Base-by-base conservation (phyloP, 345 rosid species). In the Acer negundo region DNA sequence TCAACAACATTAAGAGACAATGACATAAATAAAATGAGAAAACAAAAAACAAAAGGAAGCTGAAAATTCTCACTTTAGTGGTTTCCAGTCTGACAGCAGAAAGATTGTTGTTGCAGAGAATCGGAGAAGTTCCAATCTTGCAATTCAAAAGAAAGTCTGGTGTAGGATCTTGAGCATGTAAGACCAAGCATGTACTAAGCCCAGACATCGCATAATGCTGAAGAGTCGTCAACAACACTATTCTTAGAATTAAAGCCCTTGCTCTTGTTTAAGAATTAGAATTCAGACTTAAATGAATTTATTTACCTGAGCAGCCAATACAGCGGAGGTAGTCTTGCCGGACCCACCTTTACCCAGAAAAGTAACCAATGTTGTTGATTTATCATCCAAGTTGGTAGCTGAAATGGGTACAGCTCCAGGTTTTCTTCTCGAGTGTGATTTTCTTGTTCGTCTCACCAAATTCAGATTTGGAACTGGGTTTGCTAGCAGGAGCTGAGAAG, bases 331-430 rank as follows among this genome's bases (percentile, higher is more conserved):
- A 77, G 98, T 93, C 92, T 93, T 93, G 75, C 97, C 97, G 75
- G 96, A 90, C 20, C 97, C 98, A 77, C 97, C 98, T 90, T 93
- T 93, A 20, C 98, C 99, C 58, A 93, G 73, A 76, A 93, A 93
- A 24, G 96, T 90, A 71, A 95, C 83, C 82, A 93, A 75, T 81
- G 84, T 85, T 9, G 94, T 81, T 17, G 87, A 75, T 74, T 80
- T 78, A 46, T 73, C 78, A 49, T 38, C 73, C 75, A 73, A 2
- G n/a, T 44, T 46, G 15, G 86, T 71, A 70, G 88, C 80, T 10
- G 88, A 75, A 69, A 71, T 75, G 71, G 84, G 83, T 73, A 75
- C 65, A 78, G 85, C 59, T 70, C 81, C 82, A 70, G 46, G 63
- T 35, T 75, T 80, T 75, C 79, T 74, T 75, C 79, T 74, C 55